These are phyloP conservation scores for Dendrobium nobile DNA, from an alignment of 106 monocot species.

Conservation along the genomic window DNA sequence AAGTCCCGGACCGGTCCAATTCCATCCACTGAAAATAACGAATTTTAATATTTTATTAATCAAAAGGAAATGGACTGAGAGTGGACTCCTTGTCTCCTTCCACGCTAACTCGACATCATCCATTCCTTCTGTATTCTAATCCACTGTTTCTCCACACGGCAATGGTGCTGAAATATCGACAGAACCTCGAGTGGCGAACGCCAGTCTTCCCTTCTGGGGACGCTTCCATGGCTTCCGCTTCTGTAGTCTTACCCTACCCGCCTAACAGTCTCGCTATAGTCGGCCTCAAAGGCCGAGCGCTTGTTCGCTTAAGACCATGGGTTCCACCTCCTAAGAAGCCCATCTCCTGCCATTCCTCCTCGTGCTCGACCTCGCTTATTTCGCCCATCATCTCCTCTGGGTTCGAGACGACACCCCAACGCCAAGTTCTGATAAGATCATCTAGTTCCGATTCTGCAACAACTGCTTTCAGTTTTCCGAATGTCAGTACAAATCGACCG, in stretches of 20 bases:
- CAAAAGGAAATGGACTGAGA: not conserved
- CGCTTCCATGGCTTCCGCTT: constrained; percentile 8
- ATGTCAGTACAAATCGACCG: constrained; percentile 15
- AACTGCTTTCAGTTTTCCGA: constrained; percentile 22
- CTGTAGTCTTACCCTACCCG: not conserved
- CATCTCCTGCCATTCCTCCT: not conserved
- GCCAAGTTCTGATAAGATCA: constrained; percentile 16
- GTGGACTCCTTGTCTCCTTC: not conserved
- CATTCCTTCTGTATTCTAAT: not conserved
- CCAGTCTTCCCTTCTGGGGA: not conserved
- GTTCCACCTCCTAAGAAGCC: not conserved
- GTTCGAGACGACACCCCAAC: not conserved
- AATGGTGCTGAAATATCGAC: not conserved
- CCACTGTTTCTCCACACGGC: not conserved
- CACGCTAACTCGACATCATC: not conserved
- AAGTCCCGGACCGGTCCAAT: no score
- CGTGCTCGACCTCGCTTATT: not conserved
- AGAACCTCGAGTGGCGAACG: not conserved
- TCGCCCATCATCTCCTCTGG: not conserved
- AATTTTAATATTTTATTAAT: no score
- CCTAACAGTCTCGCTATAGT: not conserved
- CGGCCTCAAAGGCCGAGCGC: not conserved
- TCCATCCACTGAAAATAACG: no score
- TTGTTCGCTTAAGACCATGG: not conserved
- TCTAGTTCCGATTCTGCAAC: constrained; percentile 14